Conservation (phyloP, 208 protist genomes). For the Kentomonas sorsogonicus region DNA sequence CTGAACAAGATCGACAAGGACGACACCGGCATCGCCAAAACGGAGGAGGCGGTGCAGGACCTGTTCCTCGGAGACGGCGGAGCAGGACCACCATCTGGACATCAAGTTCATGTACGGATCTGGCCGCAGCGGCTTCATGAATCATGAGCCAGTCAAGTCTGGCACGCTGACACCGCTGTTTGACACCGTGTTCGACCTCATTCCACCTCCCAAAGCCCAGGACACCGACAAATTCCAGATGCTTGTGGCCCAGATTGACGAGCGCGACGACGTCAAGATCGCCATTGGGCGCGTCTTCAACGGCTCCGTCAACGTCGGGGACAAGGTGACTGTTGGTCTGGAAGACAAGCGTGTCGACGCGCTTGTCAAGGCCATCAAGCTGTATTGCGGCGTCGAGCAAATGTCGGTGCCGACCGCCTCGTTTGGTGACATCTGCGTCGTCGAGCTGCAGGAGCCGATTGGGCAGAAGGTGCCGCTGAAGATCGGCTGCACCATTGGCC, state of each 20-base stretch:
- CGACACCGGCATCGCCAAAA: constrained; percentile 82
- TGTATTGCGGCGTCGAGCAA: constrained; percentile 83
- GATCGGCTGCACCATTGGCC: constrained; percentile 83
- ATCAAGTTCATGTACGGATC: constrained; percentile 95
- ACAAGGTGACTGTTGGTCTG: constrained; percentile 79
- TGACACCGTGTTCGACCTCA: constrained; percentile 88
- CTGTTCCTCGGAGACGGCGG: constrained; percentile 93
- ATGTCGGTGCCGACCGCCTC: constrained; percentile 48
- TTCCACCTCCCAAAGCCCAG: constrained; percentile 63
- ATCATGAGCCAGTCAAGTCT: constrained; percentile 54
- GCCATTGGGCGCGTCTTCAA: constrained; percentile 91
- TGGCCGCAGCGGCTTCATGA: constrained; percentile 90
- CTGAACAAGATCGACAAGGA: constrained; percentile 98
- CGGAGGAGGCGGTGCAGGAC: constrained; percentile 93
- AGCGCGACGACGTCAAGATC: constrained; percentile 70
- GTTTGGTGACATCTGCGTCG: constrained; percentile 83
- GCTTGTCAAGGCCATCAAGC: constrained; percentile 79
- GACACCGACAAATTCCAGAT: constrained; percentile 80
- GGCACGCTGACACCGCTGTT: constrained; percentile 91
- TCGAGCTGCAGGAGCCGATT: constrained; percentile 80
- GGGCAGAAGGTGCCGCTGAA: constrained; percentile 83
- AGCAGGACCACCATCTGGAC: constrained; percentile 93
- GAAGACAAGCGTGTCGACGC: constrained; percentile 82
- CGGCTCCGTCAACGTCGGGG: constrained; percentile 81
- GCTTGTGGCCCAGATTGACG: constrained; percentile 93